Base-by-base conservation (phyloP, 2,329 filamentous ascomycete genomes). In the Huntiella decipiens region DNA sequence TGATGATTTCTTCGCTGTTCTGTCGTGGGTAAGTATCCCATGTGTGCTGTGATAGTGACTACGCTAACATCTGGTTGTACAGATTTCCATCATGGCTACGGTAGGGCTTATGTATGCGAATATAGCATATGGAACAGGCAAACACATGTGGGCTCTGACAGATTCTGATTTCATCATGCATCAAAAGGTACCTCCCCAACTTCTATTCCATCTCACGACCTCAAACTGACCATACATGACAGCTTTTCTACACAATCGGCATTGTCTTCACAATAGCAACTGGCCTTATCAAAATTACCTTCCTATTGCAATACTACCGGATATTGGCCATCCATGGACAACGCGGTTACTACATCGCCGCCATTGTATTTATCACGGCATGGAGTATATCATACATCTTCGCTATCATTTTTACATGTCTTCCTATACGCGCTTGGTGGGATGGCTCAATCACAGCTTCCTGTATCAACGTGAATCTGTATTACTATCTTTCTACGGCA, bases 291-390 rank as follows among this genome's bases (percentile, higher is more conserved):
- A 63, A 63, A 46, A 54, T 58, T 43, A 59, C 60, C 1, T 59
- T 63, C 35, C 52, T 63, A 22, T 49, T 60, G 5, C 61, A 63
- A 48, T 63, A 63, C 53, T 58, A 58, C 36, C 59, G 61, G 16
- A 53, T 62, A 7, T 57, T 57, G 32, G 52, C 51, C 8, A 46
- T 62, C 10, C 53, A 55, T 11, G 51, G 53, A 7, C 53, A 55
- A 47, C 52, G 53, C 19, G 50, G 41, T 11, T 47, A 56, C 34
- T 59, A 57, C 43, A 45, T 55, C 43, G 35, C 50, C 15, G 53
- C 56, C 43, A 54, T 56, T 15, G 38, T 58, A 31, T 12, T 57
- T 4, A 52, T 59, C 22, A 51, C 54, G n/a, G 48, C 49, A 37
- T 58, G 57, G 57, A 51, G 54, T 3, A 31, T 55, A 4, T 52